Percentiles rank a stretch among this genome's conserved stretches.
Evolutionary conservation across 306 rosid species (phyloP).

Genomic region (Inga oerstediana): DNA sequence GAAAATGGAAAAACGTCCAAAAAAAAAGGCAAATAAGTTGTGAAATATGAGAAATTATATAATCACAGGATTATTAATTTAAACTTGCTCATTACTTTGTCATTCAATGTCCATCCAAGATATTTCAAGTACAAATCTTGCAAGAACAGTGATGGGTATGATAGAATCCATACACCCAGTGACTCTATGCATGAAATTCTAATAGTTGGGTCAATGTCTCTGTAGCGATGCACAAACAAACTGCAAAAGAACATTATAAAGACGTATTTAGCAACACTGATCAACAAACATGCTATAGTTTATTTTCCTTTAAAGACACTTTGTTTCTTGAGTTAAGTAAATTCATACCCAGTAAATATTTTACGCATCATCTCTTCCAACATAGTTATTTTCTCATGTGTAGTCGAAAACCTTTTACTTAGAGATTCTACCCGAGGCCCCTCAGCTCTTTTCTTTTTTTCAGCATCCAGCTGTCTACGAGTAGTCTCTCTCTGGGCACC

Average conservation of each 20-base stretch:
- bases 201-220: slow-evolving; percentile 91
- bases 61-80: slow-evolving; percentile 12
- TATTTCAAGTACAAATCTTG: slow-evolving; percentile 95
- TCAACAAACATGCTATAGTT: slow-evolving; percentile 28
- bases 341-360: slow-evolving; percentile 89
- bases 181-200: slow-evolving; percentile 92
- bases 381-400: slow-evolving; percentile 81
- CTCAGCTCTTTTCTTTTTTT: slow-evolving; percentile 83
- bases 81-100: slow-evolving; percentile 63
- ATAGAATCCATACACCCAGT: slow-evolving; percentile 88
- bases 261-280: slow-evolving; percentile 35
- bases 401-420: slow-evolving; percentile 75
- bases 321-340: slow-evolving; percentile 34
- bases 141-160: slow-evolving; percentile 92
- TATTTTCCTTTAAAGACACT: slow-evolving; percentile 20
- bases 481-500: slow-evolving; percentile 93
- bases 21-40: slow-evolving; percentile 25
- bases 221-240: slow-evolving; percentile 97
- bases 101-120: slow-evolving; percentile 97
- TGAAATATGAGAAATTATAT: slow-evolving; percentile 22
- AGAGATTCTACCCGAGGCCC: slow-evolving; percentile 95
- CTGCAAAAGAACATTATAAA: slow-evolving; percentile 54
- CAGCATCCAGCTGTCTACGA: slow-evolving; percentile 96
- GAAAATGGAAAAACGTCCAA: neutral
- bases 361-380: slow-evolving; percentile 99